A percentile compares a stretch with the other conserved stretches of the same genome.
These are phyloP conservation scores for Inonotus obliquus DNA, from an alignment of 1,284 basidiomycete genomes.

Conservation along the genomic window DNA sequence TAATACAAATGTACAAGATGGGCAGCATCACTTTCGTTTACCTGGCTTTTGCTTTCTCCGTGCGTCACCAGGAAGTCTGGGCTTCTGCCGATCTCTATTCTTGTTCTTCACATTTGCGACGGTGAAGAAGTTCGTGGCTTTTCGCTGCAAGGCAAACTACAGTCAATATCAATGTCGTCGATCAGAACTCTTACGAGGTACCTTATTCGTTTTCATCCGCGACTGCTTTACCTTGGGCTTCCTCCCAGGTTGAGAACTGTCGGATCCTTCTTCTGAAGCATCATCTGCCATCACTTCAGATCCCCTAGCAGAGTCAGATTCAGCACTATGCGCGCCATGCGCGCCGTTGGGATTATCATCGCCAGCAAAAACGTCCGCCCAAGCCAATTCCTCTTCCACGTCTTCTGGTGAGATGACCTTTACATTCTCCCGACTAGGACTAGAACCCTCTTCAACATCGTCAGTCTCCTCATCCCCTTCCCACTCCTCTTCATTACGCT, in stretches of 20 bases:
- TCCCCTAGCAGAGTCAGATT: constrained; percentile 17
- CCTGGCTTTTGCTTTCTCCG: constrained; percentile 40
- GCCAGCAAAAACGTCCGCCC: constrained; percentile 28
- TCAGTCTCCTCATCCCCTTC: constrained; percentile 23
- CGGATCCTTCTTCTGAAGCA: constrained; percentile 18
- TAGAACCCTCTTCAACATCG: background rate
- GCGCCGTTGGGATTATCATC: constrained; percentile 23
- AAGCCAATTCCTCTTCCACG: constrained; percentile 24
- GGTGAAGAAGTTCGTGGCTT: constrained; percentile 89
- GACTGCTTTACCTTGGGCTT: constrained; percentile 47
- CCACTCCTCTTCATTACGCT: constrained; percentile 20
- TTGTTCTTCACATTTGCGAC: constrained; percentile 87
- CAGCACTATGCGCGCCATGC: constrained; percentile 1
- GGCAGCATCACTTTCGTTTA: constrained; percentile 10
- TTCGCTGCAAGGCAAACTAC: constrained; percentile 48
- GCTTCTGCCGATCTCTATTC: constrained; percentile 57
- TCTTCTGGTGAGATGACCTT: constrained; percentile 25
- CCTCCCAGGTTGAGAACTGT: constrained; percentile 6
- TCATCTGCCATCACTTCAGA: constrained; percentile 1
- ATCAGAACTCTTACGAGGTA: constrained; percentile 23
- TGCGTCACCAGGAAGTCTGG: constrained; percentile 39
- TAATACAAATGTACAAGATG: background rate
- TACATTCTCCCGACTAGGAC: background rate
- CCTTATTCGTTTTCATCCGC: constrained; percentile 90
- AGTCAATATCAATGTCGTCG: background rate